Evolutionary conservation across 2,329 filamentous ascomycete genomes (phyloP).

Genomic region (Aspergillus neotritici): DNA sequence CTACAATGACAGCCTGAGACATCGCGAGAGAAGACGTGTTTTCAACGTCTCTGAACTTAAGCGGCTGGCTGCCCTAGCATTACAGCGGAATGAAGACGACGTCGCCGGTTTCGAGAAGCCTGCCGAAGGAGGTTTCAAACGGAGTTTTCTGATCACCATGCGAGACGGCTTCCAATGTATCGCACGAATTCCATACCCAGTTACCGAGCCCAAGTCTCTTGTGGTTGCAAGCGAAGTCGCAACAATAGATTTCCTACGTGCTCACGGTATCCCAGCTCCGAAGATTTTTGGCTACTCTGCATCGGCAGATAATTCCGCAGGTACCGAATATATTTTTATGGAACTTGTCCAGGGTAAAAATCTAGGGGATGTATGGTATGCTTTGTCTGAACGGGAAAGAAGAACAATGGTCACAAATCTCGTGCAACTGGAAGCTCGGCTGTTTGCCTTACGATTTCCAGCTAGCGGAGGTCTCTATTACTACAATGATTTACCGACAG

Average conservation of each 20-base stretch:
- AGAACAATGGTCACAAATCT: constrained; percentile 13
- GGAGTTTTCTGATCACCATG: constrained; percentile 20
- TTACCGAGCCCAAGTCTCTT: constrained; percentile 22
- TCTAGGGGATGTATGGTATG: constrained; percentile 30
- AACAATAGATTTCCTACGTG: constrained; percentile 32
- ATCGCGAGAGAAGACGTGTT: constrained; percentile 8
- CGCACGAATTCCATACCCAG: constrained; percentile 21
- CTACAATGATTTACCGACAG: constrained; percentile 5
- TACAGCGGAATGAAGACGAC: constrained; percentile 6
- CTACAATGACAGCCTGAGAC: constrained; percentile 1
- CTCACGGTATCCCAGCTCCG: constrained; percentile 29
- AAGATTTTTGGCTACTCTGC: constrained; percentile 32
- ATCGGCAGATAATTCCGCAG: constrained; percentile 30
- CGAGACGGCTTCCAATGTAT: constrained; percentile 18
- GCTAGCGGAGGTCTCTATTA: constrained; percentile 19
- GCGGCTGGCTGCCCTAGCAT: constrained; percentile 8
- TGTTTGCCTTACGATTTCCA: constrained; percentile 13
- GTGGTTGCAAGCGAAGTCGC: constrained; percentile 36
- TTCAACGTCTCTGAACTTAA: constrained; percentile 14
- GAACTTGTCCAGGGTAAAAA: constrained; percentile 27
- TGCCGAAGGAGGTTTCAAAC: constrained; percentile 27
- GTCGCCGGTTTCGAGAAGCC: constrained; percentile 14
- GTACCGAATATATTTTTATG: constrained; percentile 39
- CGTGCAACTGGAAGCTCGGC: constrained; percentile 16
- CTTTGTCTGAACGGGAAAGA: constrained; percentile 9